Evolutionary conservation across 2,329 filamentous ascomycete species (phyloP).

Genomic region (Sordariomycetes sp.): DNA sequence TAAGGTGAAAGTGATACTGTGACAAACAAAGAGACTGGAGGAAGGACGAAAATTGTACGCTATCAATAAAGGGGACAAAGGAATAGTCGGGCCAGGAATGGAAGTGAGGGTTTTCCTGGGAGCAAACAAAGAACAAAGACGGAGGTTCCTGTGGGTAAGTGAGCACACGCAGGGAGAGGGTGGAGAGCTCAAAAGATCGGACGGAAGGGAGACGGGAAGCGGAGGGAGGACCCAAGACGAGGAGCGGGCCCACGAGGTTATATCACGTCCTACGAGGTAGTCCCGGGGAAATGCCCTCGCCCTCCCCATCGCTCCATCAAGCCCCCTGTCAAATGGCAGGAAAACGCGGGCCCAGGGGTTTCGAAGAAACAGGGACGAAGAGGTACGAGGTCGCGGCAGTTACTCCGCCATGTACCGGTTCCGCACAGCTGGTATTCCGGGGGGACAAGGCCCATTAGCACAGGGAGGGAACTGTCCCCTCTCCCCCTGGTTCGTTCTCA

Average conservation of each 20-base stretch:
- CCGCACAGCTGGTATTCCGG: not conserved
- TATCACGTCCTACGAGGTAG: no score
- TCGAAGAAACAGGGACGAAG: not conserved
- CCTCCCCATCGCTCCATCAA: not conserved
- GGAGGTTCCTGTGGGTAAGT: not conserved
- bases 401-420: not conserved
- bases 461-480: not conserved
- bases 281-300: not conserved
- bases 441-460: not conserved
- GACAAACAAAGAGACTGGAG: not conserved
- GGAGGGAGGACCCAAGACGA: not conserved
- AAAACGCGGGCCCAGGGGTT: not conserved
- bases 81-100: not conserved
- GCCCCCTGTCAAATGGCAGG: not conserved
- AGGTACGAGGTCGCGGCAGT: not conserved
- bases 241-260: not conserved
- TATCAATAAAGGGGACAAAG: not conserved
- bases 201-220: not conserved
- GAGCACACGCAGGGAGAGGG: not conserved
- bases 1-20: not conserved
- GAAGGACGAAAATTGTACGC: not conserved
- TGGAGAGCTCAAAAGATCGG: not conserved
- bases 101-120: not conserved
- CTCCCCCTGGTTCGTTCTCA: not conserved
- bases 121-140: not conserved